Conservation (phyloP, 2,329 filamentous ascomycete species). For the Anthostomella pinea region DNA sequence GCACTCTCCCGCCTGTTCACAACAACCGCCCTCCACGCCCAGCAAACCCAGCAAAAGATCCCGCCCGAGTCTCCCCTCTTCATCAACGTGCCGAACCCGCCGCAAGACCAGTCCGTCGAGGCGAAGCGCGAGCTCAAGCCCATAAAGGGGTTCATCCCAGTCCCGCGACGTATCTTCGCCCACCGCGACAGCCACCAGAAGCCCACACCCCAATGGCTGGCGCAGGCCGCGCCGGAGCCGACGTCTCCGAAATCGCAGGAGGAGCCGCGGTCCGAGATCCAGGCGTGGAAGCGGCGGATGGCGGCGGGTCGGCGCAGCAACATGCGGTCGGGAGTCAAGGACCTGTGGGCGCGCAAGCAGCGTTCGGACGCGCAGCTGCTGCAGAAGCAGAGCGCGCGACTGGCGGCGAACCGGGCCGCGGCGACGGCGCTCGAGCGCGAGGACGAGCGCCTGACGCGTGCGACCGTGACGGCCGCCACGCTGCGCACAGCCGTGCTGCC, state of each 20-base stretch:
- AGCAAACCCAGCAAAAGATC: conserved; percentile 51
- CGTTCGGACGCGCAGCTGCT: conserved; percentile 35
- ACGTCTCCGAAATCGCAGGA: conserved; percentile 34
- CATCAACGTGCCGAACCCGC: conserved; percentile 74
- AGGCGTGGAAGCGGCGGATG: conserved; percentile 69
- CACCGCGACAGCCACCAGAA: conserved; percentile 57
- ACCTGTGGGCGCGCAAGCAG: conserved; percentile 66
- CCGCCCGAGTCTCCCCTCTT: conserved; percentile 86
- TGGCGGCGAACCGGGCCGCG: conserved; percentile 43
- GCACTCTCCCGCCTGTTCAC: conserved; percentile 40
- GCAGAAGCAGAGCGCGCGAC: conserved; percentile 43
- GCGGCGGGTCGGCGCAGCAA: conserved; percentile 69
- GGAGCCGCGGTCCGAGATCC: conserved; percentile 35
- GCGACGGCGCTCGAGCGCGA: conserved; percentile 65
- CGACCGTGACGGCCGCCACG: conserved; percentile 57
- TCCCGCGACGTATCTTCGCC: conserved; percentile 78
- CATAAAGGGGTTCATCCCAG: conserved; percentile 76
- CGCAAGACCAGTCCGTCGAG: conserved; percentile 59
- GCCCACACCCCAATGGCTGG: conserved; percentile 57
- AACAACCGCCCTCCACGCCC: conserved; percentile 38
- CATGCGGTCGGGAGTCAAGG: conserved; percentile 66
- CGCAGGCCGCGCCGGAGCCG: conserved; percentile 56
- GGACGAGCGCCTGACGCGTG: conserved; percentile 73
- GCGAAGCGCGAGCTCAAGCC: conserved; percentile 38
- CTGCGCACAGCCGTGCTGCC: conserved; percentile 50